Evolutionary conservation across 129 eudicot species (phyloP).

Genomic region (carrot (Daucus carota)): DNA sequence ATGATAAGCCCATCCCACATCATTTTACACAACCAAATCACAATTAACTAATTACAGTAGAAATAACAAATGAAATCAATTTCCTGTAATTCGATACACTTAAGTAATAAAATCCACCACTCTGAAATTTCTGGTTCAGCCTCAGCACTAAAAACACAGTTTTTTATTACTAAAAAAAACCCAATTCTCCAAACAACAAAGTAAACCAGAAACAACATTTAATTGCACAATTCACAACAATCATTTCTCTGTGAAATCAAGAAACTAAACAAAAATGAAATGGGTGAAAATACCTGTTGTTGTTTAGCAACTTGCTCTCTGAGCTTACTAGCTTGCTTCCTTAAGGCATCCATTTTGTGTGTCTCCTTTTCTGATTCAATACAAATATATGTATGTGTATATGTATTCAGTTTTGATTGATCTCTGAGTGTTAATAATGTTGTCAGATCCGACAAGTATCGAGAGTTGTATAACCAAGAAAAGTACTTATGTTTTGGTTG

Average conservation of each 20-base stretch:
- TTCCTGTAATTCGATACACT: too few relatives aligned
- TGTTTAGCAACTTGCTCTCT: slow-evolving; percentile 97
- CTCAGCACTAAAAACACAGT: too few relatives aligned
- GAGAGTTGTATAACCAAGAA: not conserved
- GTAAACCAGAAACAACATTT: not conserved
- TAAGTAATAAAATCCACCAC: not conserved
- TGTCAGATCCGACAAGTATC: slow-evolving; percentile 34
- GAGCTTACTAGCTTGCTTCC: slow-evolving; percentile 89
- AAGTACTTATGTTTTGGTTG: not conserved
- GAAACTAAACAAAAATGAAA: not conserved
- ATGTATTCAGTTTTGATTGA: not conserved
- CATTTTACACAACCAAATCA: not conserved
- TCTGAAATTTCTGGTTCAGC: too few relatives aligned
- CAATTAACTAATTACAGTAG: not conserved
- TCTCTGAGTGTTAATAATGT: not conserved
- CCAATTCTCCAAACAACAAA: slow-evolving; percentile 3
- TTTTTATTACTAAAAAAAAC: not conserved
- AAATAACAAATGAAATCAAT: not conserved
- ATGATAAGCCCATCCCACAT: not conserved
- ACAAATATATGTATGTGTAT: not conserved
- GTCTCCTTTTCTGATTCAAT: not conserved
- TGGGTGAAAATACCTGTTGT: slow-evolving; percentile 53
- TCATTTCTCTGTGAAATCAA: too few relatives aligned
- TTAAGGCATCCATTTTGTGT: slow-evolving; percentile 68
- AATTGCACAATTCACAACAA: not conserved